Base-by-base conservation (phyloP, 345 rosid genomes). In the Syzygium aromaticum region DNA sequence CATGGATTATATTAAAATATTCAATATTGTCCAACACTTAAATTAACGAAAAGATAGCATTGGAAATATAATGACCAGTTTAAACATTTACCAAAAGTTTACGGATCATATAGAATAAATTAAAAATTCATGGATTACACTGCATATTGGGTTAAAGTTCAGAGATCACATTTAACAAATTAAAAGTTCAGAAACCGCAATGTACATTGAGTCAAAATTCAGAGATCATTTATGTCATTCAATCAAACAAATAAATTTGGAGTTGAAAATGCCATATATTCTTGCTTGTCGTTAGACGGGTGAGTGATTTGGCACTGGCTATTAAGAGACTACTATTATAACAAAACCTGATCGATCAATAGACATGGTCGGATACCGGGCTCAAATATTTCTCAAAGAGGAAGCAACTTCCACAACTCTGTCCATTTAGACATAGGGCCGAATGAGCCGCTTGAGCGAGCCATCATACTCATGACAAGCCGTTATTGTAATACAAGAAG, bases 321-420 rank as follows among this genome's bases (percentile, higher is more conserved):
- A 1, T 2, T 30, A 16, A 15, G 80, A 67, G 46, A 33, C 23
- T 30, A 9, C 8, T 19, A 67, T 33, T 67, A 19, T 1, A 9
- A 4, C 19, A 17, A 67, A 19, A 17, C 19, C 46, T 2, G 0
- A 67, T 67, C 11, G 25, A 67, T 61, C 19, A 4, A 12, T 67
- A 4, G 5, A 67, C 46, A 0, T 9, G 0, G 2, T 73, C 1
- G 9, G 13, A 33, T 33, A 67, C 7, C 1, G 3, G 9, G 7
- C 43, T 67, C 0, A 17, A 4, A 67, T 27, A 67, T 8, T 67
- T 33, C 46, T 33, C 11, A 33, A 33, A 33, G 13, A 17, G 3
- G 46, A 33, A 33, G 43, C 23, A 67, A 4, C 46, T 67, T 67
- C 3, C 25, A 10, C 46, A 17, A 33, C 3, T 67, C 3, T 3